These are phyloP conservation scores for Parietaria judaica DNA, from an alignment of 306 rosid species.

Conservation along the genomic window DNA sequence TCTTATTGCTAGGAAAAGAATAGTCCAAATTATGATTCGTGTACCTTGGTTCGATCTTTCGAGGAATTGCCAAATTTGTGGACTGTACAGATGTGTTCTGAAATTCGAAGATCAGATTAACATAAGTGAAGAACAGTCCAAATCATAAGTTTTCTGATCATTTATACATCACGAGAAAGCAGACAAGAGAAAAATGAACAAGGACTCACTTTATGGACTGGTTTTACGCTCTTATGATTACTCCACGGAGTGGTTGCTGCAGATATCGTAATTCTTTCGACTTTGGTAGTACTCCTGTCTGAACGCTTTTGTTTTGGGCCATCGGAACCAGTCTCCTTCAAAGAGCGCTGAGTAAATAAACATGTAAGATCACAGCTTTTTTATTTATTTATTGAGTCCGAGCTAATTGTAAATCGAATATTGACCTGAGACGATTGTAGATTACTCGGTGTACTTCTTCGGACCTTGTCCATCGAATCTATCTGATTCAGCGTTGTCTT, in stretches of 20 bases:
- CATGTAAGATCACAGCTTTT: not conserved
- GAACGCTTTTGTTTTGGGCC: conserved; percentile 10
- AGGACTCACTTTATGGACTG: conserved; percentile 8
- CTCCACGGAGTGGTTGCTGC: conserved; percentile 2
- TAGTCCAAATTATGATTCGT: too few relatives aligned
- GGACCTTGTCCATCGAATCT: conserved; percentile 4
- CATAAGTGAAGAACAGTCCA: too few relatives aligned
- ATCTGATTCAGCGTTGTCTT: conserved; percentile 3
- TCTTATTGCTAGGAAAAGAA: too few relatives aligned
- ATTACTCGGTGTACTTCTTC: conserved; percentile 4
- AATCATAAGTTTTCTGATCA: too few relatives aligned
- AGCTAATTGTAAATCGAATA: not conserved
- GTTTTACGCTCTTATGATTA: conserved; percentile 12
- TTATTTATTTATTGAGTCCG: not conserved
- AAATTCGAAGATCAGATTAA: not conserved
- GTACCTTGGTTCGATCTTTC: conserved; percentile 23
- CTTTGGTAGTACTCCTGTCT: conserved; percentile 3
- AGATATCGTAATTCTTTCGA: conserved; percentile 5
- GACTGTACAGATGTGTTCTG: conserved; percentile 2
- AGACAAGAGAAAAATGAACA: too few relatives aligned
- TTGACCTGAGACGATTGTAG: conserved; percentile 20
- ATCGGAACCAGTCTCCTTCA: conserved; percentile 8
- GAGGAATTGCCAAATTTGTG: not conserved
- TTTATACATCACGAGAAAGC: too few relatives aligned
- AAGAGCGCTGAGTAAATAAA: conserved; percentile 9